Percentiles rank a stretch among this genome's conserved stretches.
These are phyloP conservation scores for Fusarium transvaalense DNA, from an alignment of 2,329 filamentous ascomycete species.

Conservation along the genomic window DNA sequence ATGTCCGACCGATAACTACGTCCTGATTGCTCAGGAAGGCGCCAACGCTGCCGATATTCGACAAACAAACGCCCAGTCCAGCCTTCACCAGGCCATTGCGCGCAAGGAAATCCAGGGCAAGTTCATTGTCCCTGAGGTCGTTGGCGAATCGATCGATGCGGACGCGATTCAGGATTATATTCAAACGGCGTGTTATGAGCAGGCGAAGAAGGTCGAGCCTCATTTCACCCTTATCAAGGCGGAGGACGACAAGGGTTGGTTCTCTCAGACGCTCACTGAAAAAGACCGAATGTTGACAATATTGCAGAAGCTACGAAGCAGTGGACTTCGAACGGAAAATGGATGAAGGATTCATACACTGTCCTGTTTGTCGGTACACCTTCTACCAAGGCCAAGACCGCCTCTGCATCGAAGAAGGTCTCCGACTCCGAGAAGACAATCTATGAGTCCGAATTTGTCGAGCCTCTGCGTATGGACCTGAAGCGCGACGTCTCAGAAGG, in stretches of 20 bases:
- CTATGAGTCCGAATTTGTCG: slow-evolving; percentile 76
- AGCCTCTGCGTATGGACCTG: slow-evolving; percentile 76
- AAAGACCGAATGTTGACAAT: slow-evolving; percentile 9
- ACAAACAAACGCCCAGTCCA: slow-evolving; percentile 63
- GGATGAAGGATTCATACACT: slow-evolving; percentile 69
- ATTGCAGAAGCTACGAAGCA: slow-evolving; percentile 18
- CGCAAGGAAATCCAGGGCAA: slow-evolving; percentile 54
- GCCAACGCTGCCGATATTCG: slow-evolving; percentile 77
- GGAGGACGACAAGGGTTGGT: slow-evolving; percentile 60
- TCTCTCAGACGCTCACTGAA: background rate
- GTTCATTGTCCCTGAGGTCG: slow-evolving; percentile 69
- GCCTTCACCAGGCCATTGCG: slow-evolving; percentile 60
- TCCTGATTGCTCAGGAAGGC: slow-evolving; percentile 82
- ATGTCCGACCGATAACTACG: slow-evolving; percentile 81
- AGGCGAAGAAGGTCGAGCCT: slow-evolving; percentile 55
- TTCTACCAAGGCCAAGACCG: slow-evolving; percentile 15
- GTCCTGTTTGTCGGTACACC: slow-evolving; percentile 80
- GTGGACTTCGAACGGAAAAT: slow-evolving; percentile 27
- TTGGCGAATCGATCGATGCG: slow-evolving; percentile 60
- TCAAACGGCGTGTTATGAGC: slow-evolving; percentile 58
- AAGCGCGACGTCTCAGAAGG: slow-evolving; percentile 68
- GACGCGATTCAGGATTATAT: slow-evolving; percentile 61
- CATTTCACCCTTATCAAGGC: slow-evolving; percentile 59
- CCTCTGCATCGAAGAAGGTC: slow-evolving; percentile 18
- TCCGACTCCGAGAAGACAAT: slow-evolving; percentile 53